Percentiles rank a stretch among this genome's conserved stretches.
Conservation (phyloP, 176 grass and related monocot species). For the Oryza australiensis region DNA sequence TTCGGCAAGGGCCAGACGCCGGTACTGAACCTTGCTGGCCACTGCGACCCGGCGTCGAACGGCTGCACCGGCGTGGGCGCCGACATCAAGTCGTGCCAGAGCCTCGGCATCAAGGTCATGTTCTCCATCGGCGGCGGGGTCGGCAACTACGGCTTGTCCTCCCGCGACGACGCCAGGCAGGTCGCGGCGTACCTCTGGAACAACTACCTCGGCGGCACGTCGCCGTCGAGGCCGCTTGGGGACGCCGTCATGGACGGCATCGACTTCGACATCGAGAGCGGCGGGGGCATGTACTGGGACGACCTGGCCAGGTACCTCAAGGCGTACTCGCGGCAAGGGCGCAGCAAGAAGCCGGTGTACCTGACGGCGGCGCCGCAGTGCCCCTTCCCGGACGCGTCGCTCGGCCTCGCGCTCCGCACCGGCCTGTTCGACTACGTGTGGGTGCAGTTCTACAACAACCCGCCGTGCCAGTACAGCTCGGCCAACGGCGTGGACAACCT, state of each 20-base stretch:
- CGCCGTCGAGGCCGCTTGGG: conserved; percentile 49
- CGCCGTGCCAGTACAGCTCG: conserved; percentile 57
- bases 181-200: conserved; percentile 65
- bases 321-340: not conserved
- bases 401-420: conserved; percentile 48
- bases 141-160: conserved; percentile 58
- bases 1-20: conserved; percentile 75
- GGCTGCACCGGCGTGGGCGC: conserved; percentile 57
- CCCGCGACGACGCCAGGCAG: conserved; percentile 41
- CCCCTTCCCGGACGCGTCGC: conserved; percentile 69
- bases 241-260: conserved; percentile 65
- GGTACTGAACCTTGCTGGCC: conserved; percentile 70
- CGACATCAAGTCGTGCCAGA: conserved; percentile 58
- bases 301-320: conserved; percentile 57
- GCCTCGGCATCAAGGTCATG: conserved; percentile 68
- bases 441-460: conserved; percentile 94
- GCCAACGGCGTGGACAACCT: conserved; percentile 23
- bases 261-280: conserved; percentile 86
- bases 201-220: conserved; percentile 68
- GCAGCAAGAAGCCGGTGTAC: conserved; percentile 20
- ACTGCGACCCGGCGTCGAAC: conserved; percentile 64
- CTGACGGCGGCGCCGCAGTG: conserved; percentile 68
- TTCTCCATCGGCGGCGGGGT: conserved; percentile 68
- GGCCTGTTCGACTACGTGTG: conserved; percentile 85
- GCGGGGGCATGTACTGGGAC: conserved; percentile 62